Evolutionary conservation across 257 asterid genomes (phyloP), one percentile per base, ranked within the genome.

Genomic region (Cynanchum wilfordii): DNA sequence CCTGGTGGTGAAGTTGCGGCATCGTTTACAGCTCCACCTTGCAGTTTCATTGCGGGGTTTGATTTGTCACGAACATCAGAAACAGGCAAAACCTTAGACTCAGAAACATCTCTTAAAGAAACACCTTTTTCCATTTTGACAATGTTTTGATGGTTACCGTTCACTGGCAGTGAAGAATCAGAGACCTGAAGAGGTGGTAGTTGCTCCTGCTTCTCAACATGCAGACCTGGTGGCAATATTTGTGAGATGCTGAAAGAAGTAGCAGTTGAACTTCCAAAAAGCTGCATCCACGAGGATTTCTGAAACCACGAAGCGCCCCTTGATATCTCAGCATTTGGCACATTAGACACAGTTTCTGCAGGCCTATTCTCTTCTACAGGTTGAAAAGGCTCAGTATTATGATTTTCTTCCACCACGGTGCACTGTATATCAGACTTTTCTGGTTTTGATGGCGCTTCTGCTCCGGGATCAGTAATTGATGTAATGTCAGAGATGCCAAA

Each of bases 211-310:
- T 86, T 82, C 74, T 77, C 85, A 52, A 24, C 68, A 49, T 82
- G 68, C 6, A 50, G 66, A 56, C 71, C 77, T 5, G 96, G 94
- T 7, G 96, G 94, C 70, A 88, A 74, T 82, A 91, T 73, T 40
- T 89, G 93, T 6, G 90, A 80, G 71, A 93, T 76, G 80, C 84
- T 89, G 84, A 93, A 93, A 2, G 93, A 75, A 64, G 81, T 89
- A 68, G 59, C 77, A 40, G 38, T 82, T 57, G 87, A 7, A 78
- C 81, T 86, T 47, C 78, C 84, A 74, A 93, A 84, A 72, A 91
- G 82, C 71, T 89, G 87, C 66, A 84, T 73, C 96, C 97, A 91
- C 12, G 97, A 86, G 60, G 86, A 86, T 76, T 84, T 88, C 56
- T 89, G 86, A 70, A 76, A 68, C 89, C 89, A 83, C 1, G 89